Base-by-base conservation (phyloP, 768 basidiomycete species). In the Daedaleopsis sinensis region DNA sequence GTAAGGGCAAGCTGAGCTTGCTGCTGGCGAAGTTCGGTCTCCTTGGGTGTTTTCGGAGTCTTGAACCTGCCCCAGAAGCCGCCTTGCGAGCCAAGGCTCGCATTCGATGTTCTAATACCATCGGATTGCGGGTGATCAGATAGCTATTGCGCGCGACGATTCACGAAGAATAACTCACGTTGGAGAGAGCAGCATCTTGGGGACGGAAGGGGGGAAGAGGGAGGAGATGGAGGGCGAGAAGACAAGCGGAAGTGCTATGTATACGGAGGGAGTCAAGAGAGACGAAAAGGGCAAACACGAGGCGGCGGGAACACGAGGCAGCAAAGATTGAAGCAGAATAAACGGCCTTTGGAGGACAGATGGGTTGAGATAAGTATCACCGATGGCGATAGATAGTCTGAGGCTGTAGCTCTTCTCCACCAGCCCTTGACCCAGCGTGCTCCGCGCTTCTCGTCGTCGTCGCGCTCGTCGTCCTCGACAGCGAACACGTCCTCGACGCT, bases 121-220 rank as follows among this genome's bases (percentile, higher is more conserved):
- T 53, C 39, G 73, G 27, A 32, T 32, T 32, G 27, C 27, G 6
- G 65, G 74, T 68, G 66, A 77, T 70, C 65, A 77, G 70, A 65
- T 73, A 63, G 76, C 72, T 65, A 65, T 68, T 67, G 52, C 61
- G 63, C 70, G 48, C 58, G 61, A 68, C 48, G 52, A 24, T 61
- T 64, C 65, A 68, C 71, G 68, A 10, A 27, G 47, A 15, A 27
- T 11, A 24, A 73, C 80, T 78, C 74, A 93, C 91, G 90, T 86
- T 74, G 91, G 91, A 66, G 90, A 92, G 74, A 86, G 85, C 70
- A 93, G 85, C 91, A 93, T 92, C 74, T 64, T 42, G 55, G 44
- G 27, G 51, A 48, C 52, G 15, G 55, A 23, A 50, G 55, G 32
- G 44, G 24, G 38, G n/a, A 47, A 53, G 36, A 32, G 24, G 37